Conservation (phyloP, 345 rosid genomes). For the Toxicodendron radicans region DNA sequence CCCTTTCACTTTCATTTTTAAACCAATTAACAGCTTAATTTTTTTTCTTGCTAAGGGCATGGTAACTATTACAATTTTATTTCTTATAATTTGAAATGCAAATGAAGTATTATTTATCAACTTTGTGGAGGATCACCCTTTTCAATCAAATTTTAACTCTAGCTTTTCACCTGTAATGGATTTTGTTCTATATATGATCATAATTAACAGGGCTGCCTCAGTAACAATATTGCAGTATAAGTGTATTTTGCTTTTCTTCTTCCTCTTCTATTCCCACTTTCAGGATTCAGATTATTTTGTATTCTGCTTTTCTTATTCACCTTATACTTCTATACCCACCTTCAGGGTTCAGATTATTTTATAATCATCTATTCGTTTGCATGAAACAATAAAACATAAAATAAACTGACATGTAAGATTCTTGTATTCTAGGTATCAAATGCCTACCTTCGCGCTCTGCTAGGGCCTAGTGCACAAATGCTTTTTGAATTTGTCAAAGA, state of each 20-base stretch:
- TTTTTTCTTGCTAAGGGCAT: neutral
- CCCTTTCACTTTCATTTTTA: too few species aligned
- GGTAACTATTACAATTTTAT: neutral
- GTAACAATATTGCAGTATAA: neutral
- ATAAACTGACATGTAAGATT: conserved; percentile 16
- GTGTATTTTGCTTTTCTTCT: neutral
- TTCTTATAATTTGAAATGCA: neutral
- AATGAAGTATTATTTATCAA: neutral
- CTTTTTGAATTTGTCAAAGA: conserved; percentile 71
- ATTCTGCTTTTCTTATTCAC: neutral
- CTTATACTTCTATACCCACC: neutral
- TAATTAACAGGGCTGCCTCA: neutral
- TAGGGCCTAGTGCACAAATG: conserved; percentile 43
- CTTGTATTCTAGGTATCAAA: conserved; percentile 67
- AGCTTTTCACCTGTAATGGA: neutral
- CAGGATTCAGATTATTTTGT: neutral
- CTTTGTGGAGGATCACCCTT: neutral
- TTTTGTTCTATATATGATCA: neutral
- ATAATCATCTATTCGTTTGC: conserved; percentile 2
- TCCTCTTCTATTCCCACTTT: neutral
- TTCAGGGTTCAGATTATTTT: neutral
- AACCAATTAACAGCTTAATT: too few species aligned
- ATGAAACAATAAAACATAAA: neutral
- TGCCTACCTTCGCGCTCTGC: conserved; percentile 66
- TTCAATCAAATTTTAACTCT: neutral